Evolutionary conservation across 179 eudicot species (phyloP).

Genomic region (Beta lomatogona): DNA sequence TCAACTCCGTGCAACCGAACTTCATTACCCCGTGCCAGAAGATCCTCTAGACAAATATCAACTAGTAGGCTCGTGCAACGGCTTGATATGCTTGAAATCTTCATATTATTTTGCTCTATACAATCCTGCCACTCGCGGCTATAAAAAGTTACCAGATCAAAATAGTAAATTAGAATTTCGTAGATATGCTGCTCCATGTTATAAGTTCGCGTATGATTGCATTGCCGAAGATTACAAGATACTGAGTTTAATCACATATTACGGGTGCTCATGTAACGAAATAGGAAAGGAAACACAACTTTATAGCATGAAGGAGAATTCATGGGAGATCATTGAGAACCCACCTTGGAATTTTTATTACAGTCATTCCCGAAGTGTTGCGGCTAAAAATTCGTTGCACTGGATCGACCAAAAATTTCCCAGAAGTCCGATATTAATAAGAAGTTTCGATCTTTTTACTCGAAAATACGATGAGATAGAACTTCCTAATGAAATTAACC

Average conservation of each 20-base stretch:
- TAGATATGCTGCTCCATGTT: background rate
- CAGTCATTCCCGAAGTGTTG: background rate
- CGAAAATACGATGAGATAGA: background rate
- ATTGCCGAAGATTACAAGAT: slow-evolving; percentile 6
- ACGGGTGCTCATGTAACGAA: no score
- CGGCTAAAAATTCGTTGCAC: background rate
- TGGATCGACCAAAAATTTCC: background rate
- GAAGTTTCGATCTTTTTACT: background rate
- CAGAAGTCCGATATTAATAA: background rate
- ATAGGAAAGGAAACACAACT: background rate
- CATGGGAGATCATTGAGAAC: background rate
- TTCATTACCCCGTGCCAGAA: background rate
- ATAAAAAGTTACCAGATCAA: background rate
- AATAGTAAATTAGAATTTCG: background rate
- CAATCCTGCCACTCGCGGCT: background rate
- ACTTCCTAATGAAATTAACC: background rate
- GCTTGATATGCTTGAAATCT: background rate
- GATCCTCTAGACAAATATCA: background rate
- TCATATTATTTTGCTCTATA: background rate
- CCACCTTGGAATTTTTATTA: background rate
- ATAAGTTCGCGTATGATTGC: no score
- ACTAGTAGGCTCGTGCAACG: background rate
- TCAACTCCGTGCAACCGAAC: background rate
- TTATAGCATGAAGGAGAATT: background rate
- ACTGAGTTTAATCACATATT: background rate